These are phyloP conservation scores for Plasmodium gonderi DNA, from an alignment of 169 alveolate genomes.

Conservation along the genomic window DNA sequence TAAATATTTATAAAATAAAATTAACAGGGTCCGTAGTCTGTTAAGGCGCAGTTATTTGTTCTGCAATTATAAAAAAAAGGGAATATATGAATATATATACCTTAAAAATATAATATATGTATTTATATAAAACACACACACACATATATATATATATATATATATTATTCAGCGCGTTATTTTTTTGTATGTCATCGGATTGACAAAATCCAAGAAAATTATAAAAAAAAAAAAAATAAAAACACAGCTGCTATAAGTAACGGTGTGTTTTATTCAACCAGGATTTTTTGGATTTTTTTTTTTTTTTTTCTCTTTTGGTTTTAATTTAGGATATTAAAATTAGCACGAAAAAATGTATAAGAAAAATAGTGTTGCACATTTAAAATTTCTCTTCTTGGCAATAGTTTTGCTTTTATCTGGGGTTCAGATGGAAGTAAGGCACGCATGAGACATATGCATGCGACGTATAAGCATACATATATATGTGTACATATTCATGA, in stretches of 20 bases:
- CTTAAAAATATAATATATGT: background rate
- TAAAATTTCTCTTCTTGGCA: constrained; percentile 18
- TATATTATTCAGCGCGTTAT: background rate
- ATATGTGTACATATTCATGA: background rate
- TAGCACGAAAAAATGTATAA: constrained; percentile 7
- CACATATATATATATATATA: background rate
- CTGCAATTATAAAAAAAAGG: too few species aligned
- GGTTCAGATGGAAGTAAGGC: background rate
- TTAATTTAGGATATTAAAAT: too few species aligned
- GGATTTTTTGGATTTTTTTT: background rate
- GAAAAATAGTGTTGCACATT: background rate
- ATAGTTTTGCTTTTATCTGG: background rate
- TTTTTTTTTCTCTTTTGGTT: background rate
- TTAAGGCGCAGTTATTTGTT: too few species aligned
- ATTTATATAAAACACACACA: background rate
- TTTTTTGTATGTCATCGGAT: background rate
- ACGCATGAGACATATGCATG: background rate
- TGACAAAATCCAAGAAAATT: too few species aligned
- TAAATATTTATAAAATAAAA: too few species aligned
- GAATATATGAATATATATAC: too few species aligned
- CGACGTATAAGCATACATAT: background rate
- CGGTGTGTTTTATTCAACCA: background rate
- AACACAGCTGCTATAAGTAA: background rate
- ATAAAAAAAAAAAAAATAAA: background rate
- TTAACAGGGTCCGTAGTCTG: too few species aligned